Percentiles rank a stretch among this genome's conserved stretches.
These are phyloP conservation scores for Alternaria infectoria DNA, from an alignment of 2,329 filamentous ascomycete genomes.

Conservation along the genomic window DNA sequence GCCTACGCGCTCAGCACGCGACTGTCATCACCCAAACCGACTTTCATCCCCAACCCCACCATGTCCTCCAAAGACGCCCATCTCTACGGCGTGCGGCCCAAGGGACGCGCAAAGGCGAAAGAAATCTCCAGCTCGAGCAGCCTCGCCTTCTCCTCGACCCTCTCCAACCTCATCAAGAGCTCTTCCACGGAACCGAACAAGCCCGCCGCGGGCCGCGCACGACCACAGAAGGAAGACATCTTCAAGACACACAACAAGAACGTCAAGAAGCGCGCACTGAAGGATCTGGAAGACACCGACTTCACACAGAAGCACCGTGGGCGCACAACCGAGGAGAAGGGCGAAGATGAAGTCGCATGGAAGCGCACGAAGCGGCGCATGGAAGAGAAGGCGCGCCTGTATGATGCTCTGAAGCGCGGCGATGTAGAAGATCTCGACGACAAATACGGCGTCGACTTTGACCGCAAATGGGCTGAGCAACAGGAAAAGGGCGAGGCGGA, in stretches of 20 bases:
- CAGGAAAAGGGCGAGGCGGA: slow-evolving; percentile 54
- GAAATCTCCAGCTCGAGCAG: slow-evolving; percentile 73
- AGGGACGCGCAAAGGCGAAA: slow-evolving; percentile 61
- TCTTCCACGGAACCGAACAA: slow-evolving; percentile 54
- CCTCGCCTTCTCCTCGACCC: slow-evolving; percentile 86
- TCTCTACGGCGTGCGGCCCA: slow-evolving; percentile 79
- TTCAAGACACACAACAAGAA: slow-evolving; percentile 71
- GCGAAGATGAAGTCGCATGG: slow-evolving; percentile 63
- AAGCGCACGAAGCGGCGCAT: slow-evolving; percentile 78
- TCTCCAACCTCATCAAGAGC: slow-evolving; percentile 75
- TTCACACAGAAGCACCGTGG: slow-evolving; percentile 68
- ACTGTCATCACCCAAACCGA: neutral
- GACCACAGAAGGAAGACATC: slow-evolving; percentile 69
- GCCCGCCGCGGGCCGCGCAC: slow-evolving; percentile 58
- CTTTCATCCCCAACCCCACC: slow-evolving; percentile 6
- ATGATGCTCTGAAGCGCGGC: slow-evolving; percentile 89
- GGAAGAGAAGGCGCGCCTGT: slow-evolving; percentile 87
- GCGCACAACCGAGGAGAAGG: slow-evolving; percentile 61
- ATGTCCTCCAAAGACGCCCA: slow-evolving; percentile 62
- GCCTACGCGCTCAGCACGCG: slow-evolving; percentile 16
- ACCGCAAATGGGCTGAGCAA: slow-evolving; percentile 88
- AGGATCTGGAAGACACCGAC: slow-evolving; percentile 62
- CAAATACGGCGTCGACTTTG: slow-evolving; percentile 83
- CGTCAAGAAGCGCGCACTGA: slow-evolving; percentile 66
- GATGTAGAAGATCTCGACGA: slow-evolving; percentile 70